Conservation (phyloP, 805 yeast genomes). For the Metschnikowia lochheadii region DNA sequence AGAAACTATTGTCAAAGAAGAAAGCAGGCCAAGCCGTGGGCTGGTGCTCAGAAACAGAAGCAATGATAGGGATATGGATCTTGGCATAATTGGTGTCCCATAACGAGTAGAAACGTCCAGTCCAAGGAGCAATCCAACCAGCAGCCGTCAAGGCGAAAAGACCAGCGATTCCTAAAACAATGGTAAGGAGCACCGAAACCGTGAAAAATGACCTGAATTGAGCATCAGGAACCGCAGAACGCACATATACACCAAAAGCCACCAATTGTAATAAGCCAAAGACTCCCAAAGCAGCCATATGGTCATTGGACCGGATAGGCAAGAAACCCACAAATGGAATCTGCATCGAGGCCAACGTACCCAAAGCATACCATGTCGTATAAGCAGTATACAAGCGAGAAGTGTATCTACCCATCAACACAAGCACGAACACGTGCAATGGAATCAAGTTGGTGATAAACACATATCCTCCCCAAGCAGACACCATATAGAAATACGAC, state of each 20-base stretch:
- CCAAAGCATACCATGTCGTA: conserved; percentile 94
- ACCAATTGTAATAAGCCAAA: conserved; percentile 92
- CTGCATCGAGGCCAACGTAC: conserved; percentile 98
- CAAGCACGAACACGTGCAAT: conserved; percentile 82
- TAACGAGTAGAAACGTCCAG: conserved; percentile 95
- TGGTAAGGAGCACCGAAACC: conserved; percentile 54
- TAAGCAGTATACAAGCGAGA: conserved; percentile 83
- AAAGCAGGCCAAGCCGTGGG: conserved; percentile 99
- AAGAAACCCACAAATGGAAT: conserved; percentile 97
- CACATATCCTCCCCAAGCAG: conserved; percentile 99
- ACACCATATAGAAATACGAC: conserved; percentile 95
- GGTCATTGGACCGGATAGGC: conserved; percentile 96
- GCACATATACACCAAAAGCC: conserved; percentile 78
- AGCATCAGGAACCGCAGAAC: conserved; percentile 62
- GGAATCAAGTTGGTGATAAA: conserved; percentile 98
- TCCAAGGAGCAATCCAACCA: conserved; percentile 98
- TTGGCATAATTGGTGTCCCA: conserved; percentile 99
- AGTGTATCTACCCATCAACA: conserved; percentile 91
- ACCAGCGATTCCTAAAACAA: conserved; percentile 62
- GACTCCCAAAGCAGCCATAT: conserved; percentile 97
- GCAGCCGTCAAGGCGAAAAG: conserved; percentile 77
- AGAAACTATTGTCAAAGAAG: conserved; percentile 86
- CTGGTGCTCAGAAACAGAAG: conserved; percentile 98
- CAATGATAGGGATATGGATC: conserved; percentile 96
- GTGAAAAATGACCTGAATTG: conserved; percentile 69